A percentile compares a stretch with the other conserved stretches of the same genome.
These are phyloP conservation scores for Yamadazyma akitaensis DNA, from an alignment of 805 yeast species.

Conservation along the genomic window DNA sequence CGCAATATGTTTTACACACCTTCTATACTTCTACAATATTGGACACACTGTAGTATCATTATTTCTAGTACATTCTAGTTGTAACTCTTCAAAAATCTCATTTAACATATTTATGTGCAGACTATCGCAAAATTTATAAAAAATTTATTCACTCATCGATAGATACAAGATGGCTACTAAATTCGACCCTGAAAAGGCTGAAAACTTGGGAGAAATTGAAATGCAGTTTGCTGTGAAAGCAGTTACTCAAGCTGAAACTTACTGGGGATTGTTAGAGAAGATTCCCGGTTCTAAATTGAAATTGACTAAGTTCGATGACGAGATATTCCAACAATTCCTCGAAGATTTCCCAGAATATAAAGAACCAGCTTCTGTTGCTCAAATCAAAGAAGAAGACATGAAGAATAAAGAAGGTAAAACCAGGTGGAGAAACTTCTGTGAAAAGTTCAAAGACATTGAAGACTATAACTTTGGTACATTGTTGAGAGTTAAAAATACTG, in stretches of 20 bases:
- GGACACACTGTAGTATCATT: too few relatives aligned
- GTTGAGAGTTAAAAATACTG: slow-evolving; percentile 66
- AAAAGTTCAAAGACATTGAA: slow-evolving; percentile 77
- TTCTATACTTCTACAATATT: too few relatives aligned
- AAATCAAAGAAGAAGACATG: slow-evolving; percentile 73
- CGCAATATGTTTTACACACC: background rate
- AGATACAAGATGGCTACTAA: slow-evolving; percentile 27
- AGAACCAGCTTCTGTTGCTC: slow-evolving; percentile 53
- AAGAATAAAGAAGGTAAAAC: slow-evolving; percentile 77
- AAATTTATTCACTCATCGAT: slow-evolving; percentile 1
- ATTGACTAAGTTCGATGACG: slow-evolving; percentile 70
- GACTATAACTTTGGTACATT: slow-evolving; percentile 96
- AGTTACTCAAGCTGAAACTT: slow-evolving; percentile 90
- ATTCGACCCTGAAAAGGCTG: slow-evolving; percentile 87
- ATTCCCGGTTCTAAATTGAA: slow-evolving; percentile 78
- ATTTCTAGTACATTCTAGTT: background rate
- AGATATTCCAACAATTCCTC: slow-evolving; percentile 56
- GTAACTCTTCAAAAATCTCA: background rate
- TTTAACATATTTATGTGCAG: background rate
- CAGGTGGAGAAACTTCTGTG: slow-evolving; percentile 87
- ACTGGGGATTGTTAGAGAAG: slow-evolving; percentile 76
- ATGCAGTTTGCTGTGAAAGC: slow-evolving; percentile 98
- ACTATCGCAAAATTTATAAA: slow-evolving; percentile 2
- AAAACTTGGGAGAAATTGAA: slow-evolving; percentile 85
- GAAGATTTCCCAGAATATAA: slow-evolving; percentile 86